Base-by-base conservation (phyloP, 1,139 yeast species). In the Blastobotrys petasosporus region DNA sequence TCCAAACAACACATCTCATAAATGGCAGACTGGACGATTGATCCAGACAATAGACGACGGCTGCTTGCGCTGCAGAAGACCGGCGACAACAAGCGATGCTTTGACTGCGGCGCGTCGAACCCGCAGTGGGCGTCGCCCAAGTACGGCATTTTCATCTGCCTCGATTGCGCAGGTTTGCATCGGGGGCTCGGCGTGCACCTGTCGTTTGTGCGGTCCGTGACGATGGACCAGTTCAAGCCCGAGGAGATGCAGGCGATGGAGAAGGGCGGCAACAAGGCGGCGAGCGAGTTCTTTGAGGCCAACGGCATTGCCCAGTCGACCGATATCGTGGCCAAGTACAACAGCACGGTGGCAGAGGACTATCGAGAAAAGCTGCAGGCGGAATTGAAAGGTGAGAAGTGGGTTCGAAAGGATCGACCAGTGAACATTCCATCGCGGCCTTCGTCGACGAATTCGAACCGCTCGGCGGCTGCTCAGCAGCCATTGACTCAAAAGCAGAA, bases 91-190 rank as follows among this genome's bases (percentile, higher is more conserved):
- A 86, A 85, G 69, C 82, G 78, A 63, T 92, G 99, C 69, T 84
- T 87, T 64, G 99, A 92, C 67, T 94, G 98, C 67, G 77, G 75
- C 35, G 95, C 97, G 3, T 95, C 94, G 51, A 90, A 90, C 64
- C 98, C 99, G 7, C 96, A 94, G 61, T 92, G 99, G 99, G 96
- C 98, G 3, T 86, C 97, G 9, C 97, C 97, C 40, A 92, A 94
- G 63, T 90, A 88, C 67, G 99, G 98, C 47, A 83, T 90, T 51
- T 88, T 88, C 65, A 88, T 92, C 62, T 94, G 99, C 69, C 77
- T 92, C 51, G 98, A 92, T 67, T 92, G 98, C 74, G 96, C 97
- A 35, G 97, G 98, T 44, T 75, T 86, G 51, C 99, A 92, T 66
- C 65, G 99, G 65, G 95, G 96, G 30, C 73, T 92, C 46, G 99